These are phyloP conservation scores for Dicorynia guianensis DNA, from an alignment of 306 rosid genomes.

Conservation along the genomic window DNA sequence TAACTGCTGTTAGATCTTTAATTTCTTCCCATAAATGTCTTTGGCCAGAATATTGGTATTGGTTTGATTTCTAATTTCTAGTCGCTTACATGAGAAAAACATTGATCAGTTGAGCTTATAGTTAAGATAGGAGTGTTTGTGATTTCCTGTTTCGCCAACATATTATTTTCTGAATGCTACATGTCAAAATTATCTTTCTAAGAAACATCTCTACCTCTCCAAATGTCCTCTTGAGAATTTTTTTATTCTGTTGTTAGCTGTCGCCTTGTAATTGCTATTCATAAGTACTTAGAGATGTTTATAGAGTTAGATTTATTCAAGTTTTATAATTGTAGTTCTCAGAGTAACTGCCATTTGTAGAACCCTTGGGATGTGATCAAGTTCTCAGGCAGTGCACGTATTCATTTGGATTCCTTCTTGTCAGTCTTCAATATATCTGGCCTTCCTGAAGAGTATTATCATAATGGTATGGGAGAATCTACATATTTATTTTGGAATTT, in stretches of 20 bases:
- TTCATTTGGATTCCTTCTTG: slow-evolving; percentile 94
- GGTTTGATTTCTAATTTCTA: too few relatives aligned
- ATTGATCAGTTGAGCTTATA: neutral
- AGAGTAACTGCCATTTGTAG: slow-evolving; percentile 56
- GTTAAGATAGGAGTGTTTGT: neutral
- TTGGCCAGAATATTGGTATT: too few relatives aligned
- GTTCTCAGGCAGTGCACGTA: slow-evolving; percentile 76
- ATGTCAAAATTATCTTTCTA: neutral
- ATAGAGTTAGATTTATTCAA: slow-evolving; percentile 18
- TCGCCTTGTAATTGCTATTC: slow-evolving; percentile 12
- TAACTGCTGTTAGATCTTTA: too few relatives aligned
- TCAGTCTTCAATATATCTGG: slow-evolving; percentile 92
- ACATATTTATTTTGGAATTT: slow-evolving; percentile 25
- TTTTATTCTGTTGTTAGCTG: neutral
- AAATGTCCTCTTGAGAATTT: neutral
- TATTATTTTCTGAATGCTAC: slow-evolving; percentile 4
- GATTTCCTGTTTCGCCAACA: neutral
- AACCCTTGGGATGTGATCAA: slow-evolving; percentile 87
- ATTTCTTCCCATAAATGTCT: too few relatives aligned
- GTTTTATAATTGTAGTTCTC: slow-evolving; percentile 26
- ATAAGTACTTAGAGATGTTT: slow-evolving; percentile 7
- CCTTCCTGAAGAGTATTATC: slow-evolving; percentile 84
- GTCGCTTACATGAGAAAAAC: neutral
- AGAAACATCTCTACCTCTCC: neutral
- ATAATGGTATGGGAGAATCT: slow-evolving; percentile 63